phyloP scores from a whole-genome alignment of 2,329 filamentous ascomycete genomes.

The Diaporthe vexans region DNA sequence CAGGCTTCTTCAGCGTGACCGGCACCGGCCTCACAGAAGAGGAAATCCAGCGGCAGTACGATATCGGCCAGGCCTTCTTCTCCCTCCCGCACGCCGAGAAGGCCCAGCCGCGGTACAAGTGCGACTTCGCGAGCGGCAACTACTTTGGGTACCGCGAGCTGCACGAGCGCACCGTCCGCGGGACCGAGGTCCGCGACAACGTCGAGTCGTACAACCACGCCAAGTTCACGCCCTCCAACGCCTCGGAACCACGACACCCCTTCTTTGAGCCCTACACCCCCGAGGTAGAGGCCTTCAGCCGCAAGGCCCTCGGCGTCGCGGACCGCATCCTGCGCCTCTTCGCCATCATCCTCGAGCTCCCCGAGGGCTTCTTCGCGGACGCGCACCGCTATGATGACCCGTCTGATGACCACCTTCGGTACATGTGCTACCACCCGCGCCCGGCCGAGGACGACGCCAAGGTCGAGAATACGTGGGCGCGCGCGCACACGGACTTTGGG shows the following conservation, averaged over 20 bases:
- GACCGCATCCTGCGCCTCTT: conserved; percentile 48
- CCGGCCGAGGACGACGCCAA: conserved; percentile 55
- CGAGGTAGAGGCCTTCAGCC: conserved; percentile 66
- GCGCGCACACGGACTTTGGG: conserved; percentile 65
- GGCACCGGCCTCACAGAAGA: conserved; percentile 67
- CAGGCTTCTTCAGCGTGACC: conserved; percentile 67
- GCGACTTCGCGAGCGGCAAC: conserved; percentile 58
- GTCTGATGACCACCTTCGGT: conserved; percentile 68
- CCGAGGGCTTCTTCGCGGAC: conserved; percentile 65
- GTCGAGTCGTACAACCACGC: conserved; percentile 68
- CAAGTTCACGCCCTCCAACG: conserved; percentile 61
- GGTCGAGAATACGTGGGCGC: conserved; percentile 47
- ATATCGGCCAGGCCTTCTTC: conserved; percentile 67
- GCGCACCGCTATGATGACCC: conserved; percentile 65
- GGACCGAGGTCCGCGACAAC: conserved; percentile 57
- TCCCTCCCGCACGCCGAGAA: conserved; percentile 61
- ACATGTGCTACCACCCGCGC: conserved; percentile 67
- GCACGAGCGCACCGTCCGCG: conserved; percentile 51
- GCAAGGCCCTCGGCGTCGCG: conserved; percentile 51
- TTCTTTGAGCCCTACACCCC: conserved; percentile 56
- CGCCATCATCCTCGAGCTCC: conserved; percentile 67
- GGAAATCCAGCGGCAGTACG: conserved; percentile 67
- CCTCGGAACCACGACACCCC: conserved; percentile 52
- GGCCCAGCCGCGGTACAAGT: conserved; percentile 61
- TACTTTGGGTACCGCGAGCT: conserved; percentile 62